Evolutionary conservation across 495 filamentous ascomycete genomes (phyloP).

Genomic region (Beverwykella pulmonaria): DNA sequence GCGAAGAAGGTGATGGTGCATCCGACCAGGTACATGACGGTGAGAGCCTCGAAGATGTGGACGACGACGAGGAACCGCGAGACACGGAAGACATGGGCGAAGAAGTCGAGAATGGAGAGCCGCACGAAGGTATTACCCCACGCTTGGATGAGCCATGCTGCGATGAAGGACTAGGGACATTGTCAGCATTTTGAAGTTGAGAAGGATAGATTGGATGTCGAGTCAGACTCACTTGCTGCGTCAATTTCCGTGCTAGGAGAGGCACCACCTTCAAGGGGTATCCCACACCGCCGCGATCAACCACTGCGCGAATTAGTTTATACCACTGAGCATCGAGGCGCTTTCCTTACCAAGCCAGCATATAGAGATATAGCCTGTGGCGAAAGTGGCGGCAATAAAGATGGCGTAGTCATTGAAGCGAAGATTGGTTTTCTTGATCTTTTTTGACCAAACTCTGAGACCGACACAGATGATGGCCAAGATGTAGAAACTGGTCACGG

Average conservation of each 20-base stretch:
- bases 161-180: slow-evolving; percentile 1
- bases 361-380: background rate
- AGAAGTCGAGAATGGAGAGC: slow-evolving; percentile 15
- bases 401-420: slow-evolving; percentile 2
- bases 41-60: background rate
- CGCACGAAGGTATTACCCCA: slow-evolving; percentile 6
- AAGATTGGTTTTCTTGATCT: background rate
- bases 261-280: too few species aligned
- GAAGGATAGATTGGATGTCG: background rate
- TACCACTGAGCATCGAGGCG: too few species aligned
- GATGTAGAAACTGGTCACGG: background rate
- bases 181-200: background rate
- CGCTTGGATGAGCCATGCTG: slow-evolving; percentile 4
- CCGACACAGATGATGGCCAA: background rate
- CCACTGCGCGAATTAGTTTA: too few species aligned
- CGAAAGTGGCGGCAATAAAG: background rate
- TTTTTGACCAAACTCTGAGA: background rate
- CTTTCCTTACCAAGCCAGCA: background rate
- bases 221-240: too few species aligned
- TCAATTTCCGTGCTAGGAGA: too few species aligned
- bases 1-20: slow-evolving; percentile 7
- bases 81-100: background rate
- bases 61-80: background rate
- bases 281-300: too few species aligned
- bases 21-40: slow-evolving; percentile 1